Conservation (phyloP, 306 rosid genomes). For the Rubus idaeus region DNA sequence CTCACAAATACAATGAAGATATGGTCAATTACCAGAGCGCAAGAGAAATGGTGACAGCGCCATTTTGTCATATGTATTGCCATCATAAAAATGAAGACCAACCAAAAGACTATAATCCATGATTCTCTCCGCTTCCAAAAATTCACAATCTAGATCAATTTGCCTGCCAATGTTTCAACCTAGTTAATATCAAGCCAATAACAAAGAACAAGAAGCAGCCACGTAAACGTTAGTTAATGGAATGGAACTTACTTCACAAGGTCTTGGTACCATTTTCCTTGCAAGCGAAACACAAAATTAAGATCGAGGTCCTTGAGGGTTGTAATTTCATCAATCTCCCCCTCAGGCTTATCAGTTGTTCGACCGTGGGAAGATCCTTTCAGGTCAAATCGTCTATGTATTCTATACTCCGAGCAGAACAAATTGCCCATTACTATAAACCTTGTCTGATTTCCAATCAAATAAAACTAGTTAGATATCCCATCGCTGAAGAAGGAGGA, state of each 20-base stretch:
- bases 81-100: slow-evolving; percentile 91
- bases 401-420: slow-evolving; percentile 92
- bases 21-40: slow-evolving; percentile 63
- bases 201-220: neutral
- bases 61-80: slow-evolving; percentile 70
- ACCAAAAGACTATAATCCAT: slow-evolving; percentile 98
- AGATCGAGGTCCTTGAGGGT: slow-evolving; percentile 97
- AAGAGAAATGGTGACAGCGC: slow-evolving; percentile 80
- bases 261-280: slow-evolving; percentile 59
- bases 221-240: neutral
- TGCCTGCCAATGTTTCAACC: slow-evolving; percentile 54
- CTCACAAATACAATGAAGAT: neutral
- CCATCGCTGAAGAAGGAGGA: neutral
- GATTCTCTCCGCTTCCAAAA: slow-evolving; percentile 87
- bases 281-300: slow-evolving; percentile 81
- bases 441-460: slow-evolving; percentile 63
- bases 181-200: slow-evolving; percentile 25
- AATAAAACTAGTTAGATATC: slow-evolving; percentile 8
- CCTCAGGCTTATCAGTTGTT: slow-evolving; percentile 69
- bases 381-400: slow-evolving; percentile 90
- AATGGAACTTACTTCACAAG: slow-evolving; percentile 61
- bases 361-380: slow-evolving; percentile 98
- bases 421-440: slow-evolving; percentile 99
- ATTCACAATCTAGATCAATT: slow-evolving; percentile 83
- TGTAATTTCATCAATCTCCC: slow-evolving; percentile 94